These are phyloP conservation scores for Rhododendron griersonianum DNA, from an alignment of 148 eudicot species.

Conservation along the genomic window DNA sequence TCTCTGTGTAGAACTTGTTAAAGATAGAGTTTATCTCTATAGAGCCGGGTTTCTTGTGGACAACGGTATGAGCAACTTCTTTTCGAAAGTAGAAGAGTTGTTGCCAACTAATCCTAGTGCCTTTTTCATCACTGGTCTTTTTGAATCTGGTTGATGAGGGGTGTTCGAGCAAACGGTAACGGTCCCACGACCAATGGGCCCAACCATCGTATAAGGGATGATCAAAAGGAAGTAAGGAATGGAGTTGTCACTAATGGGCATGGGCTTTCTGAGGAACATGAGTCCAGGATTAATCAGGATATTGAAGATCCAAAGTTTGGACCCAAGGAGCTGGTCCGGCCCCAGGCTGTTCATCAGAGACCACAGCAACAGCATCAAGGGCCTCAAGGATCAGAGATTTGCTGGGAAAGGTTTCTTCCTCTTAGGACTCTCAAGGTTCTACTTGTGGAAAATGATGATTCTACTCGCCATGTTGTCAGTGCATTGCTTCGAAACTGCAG, in stretches of 20 bases:
- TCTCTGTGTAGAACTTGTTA: conserved; percentile 23
- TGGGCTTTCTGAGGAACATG: conserved; percentile 43
- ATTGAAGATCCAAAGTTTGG: conserved; percentile 17
- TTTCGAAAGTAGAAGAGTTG: conserved; percentile 23
- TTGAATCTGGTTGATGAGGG: conserved; percentile 63
- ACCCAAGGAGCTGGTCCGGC: conserved; percentile 17
- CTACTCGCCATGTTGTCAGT: conserved; percentile 77
- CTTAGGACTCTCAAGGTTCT: conserved; percentile 59
- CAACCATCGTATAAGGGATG: conserved; percentile 27
- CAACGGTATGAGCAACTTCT: conserved; percentile 38
- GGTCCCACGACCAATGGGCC: conserved; percentile 33
- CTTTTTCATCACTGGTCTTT: conserved; percentile 28
- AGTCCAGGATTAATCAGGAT: conserved; percentile 28
- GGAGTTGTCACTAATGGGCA: conserved; percentile 36
- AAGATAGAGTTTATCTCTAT: conserved; percentile 10
- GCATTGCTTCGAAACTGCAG: conserved; percentile 81
- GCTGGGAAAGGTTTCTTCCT: conserved; percentile 80
- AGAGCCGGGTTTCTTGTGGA: conserved; percentile 26
- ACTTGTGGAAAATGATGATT: conserved; percentile 73
- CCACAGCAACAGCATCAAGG: conserved; percentile 26
- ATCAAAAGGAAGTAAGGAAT: conserved; percentile 35
- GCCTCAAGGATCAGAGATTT: conserved; percentile 37
- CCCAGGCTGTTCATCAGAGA: conserved; percentile 21
- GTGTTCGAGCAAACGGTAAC: conserved; percentile 30
- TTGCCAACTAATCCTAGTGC: conserved; percentile 25